Conservation (phyloP, 345 rosid genomes). For the Corchorus capsularis region DNA sequence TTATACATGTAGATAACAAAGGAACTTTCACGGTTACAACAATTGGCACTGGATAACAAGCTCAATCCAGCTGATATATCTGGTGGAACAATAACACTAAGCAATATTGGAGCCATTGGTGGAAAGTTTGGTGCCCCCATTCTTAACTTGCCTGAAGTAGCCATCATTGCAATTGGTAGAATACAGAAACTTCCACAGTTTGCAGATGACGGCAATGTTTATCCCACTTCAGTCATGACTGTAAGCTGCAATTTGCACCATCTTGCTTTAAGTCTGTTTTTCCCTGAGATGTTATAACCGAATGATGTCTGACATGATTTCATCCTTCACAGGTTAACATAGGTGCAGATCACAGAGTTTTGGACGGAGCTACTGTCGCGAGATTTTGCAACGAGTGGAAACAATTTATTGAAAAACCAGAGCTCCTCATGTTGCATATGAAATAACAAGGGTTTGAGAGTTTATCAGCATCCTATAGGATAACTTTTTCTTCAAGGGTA, state of each 20-base stretch:
- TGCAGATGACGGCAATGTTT: conserved; percentile 58
- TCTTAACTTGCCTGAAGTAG: conserved; percentile 87
- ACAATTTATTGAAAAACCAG: conserved; percentile 78
- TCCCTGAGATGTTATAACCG: not conserved
- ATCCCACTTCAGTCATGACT: conserved; percentile 73
- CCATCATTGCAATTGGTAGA: conserved; percentile 86
- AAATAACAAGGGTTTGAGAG: conserved; percentile 39
- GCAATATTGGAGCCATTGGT: conserved; percentile 92
- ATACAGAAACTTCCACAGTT: conserved; percentile 78
- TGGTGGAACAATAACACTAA: conserved; percentile 87
- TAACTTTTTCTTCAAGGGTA: not conserved
- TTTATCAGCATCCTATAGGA: not conserved
- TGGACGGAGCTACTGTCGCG: conserved; percentile 95
- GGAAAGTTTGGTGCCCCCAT: conserved; percentile 92
- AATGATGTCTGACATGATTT: conserved; percentile 6
- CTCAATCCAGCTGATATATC: conserved; percentile 72
- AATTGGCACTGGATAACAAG: conserved; percentile 63
- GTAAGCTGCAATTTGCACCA: conserved; percentile 38
- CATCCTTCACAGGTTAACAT: conserved; percentile 59
- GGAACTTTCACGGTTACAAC: conserved; percentile 78
- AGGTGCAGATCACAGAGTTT: conserved; percentile 89
- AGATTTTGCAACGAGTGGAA: conserved; percentile 91
- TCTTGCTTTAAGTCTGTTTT: not conserved
- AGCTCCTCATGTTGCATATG: conserved; percentile 74
- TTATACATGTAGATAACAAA: conserved; percentile 56